Evolutionary conservation across 23 red algal genomes (phyloP), one percentile per base, ranked within the genome.

Genomic region (Gracilaria domingensis): DNA sequence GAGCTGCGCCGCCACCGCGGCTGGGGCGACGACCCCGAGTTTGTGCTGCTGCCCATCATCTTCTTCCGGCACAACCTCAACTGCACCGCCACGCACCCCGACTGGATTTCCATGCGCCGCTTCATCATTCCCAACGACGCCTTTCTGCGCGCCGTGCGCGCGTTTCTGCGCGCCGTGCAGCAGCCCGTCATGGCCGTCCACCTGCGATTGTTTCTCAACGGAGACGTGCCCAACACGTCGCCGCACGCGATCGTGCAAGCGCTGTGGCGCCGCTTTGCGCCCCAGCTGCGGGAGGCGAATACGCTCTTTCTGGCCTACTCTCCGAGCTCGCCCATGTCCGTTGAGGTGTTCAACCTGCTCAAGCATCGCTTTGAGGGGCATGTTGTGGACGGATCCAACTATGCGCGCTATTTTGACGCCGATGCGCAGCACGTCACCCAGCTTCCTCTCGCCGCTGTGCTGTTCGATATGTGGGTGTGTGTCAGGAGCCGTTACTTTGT

Each of bases 401-500:
- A 39, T 20, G 40, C 30, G 29, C 16, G 33, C 8, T 69, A 51
- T 48, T 67, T 85, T 47, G 24, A 69, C 18, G 20, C 42, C 1
- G 34, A 85, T 18, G 18, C 16, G 24, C 18, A 8, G 33, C 59
- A 65, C 16, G 59, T 49, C 35, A 28, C 40, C 1, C 25, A 65
- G n/a, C 61, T 85, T 12, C 59, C 81, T 11, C 34, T 85, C 2
- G 54, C 81, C 0, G 26, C 81, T 24, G 81, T 85, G 9, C 12
- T 85, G 60, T 69, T 85, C 38, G 81, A 85, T 38, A 85, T 85
- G 81, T 85, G 81, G 81, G 39, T 85, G 29, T 85, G 81, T 71
- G 81, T 85, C 14, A 20, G 65, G 1, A 85, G 81, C 39, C 39
- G 59, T 14, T 51, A 62, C 28, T 85, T 85, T 60, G 65, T 67